A percentile compares a stretch with the other conserved stretches of the same genome.
Conservation (phyloP, 495 filamentous ascomycete genomes). For the Xylaria venustula region DNA sequence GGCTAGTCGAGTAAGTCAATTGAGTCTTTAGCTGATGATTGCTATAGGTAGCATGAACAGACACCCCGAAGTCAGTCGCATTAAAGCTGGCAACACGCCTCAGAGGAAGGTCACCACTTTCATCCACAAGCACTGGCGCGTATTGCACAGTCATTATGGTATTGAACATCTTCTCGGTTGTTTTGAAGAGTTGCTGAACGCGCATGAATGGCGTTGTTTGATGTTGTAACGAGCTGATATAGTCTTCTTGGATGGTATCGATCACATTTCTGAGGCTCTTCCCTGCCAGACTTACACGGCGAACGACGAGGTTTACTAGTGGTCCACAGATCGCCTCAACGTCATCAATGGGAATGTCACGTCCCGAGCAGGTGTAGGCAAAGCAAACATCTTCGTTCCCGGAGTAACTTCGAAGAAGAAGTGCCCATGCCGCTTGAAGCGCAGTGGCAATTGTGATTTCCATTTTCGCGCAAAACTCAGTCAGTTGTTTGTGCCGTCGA, state of each 20-base stretch:
- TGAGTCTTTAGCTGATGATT: neutral
- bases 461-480: conserved; percentile 42
- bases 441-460: conserved; percentile 52
- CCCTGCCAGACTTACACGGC: conserved; percentile 40
- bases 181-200: conserved; percentile 1
- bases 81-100: neutral
- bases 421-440: conserved; percentile 54
- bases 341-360: conserved; percentile 46
- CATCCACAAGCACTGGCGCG: conserved; percentile 1
- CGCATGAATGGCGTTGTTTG: neutral
- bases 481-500: neutral
- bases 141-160: conserved; percentile 7
- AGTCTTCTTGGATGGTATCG: neutral
- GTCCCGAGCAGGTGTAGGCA: conserved; percentile 51
- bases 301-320: conserved; percentile 55
- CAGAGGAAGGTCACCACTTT: neutral
- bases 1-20: neutral
- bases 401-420: conserved; percentile 50
- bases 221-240: neutral
- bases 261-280: neutral
- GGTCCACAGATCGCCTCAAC: conserved; percentile 52
- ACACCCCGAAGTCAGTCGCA: neutral
- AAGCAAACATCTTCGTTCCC: conserved; percentile 53
- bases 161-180: conserved; percentile 3
- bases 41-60: neutral